phyloP scores from a whole-genome alignment of 2,329 filamentous ascomycete genomes.

The Plenodomus biglobosus region DNA sequence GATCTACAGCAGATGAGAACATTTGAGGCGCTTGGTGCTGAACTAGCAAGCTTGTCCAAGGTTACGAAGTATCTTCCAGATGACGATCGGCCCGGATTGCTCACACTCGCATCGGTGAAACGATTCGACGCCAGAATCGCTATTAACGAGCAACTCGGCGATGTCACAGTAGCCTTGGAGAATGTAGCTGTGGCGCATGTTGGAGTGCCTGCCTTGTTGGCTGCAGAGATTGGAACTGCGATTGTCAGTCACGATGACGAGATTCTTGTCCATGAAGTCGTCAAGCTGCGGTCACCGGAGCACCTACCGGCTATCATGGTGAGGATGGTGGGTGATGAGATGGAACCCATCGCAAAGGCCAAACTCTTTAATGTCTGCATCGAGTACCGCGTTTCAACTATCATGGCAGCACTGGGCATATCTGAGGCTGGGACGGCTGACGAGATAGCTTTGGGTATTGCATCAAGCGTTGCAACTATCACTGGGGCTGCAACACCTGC shows the following conservation, averaged over 20 bases:
- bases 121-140: conserved; percentile 64
- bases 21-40: conserved; percentile 72
- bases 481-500: conserved; percentile 63
- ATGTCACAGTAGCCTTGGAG: conserved; percentile 46
- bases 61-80: conserved; percentile 95
- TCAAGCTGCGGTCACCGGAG: conserved; percentile 43
- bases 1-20: conserved; percentile 66
- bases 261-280: conserved; percentile 68
- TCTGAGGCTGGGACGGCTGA: conserved; percentile 62
- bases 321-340: conserved; percentile 88
- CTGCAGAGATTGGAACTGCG: conserved; percentile 69
- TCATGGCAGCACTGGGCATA: conserved; percentile 77
- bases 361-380: conserved; percentile 80
- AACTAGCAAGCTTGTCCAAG: conserved; percentile 78
- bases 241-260: conserved; percentile 68
- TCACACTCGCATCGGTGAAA: conserved; percentile 71
- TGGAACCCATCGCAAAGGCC: conserved; percentile 85
- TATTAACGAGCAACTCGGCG: conserved; percentile 69
- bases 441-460: conserved; percentile 73
- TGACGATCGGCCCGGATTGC: conserved; percentile 85
- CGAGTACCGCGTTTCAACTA: conserved; percentile 85
- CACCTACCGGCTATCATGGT: conserved; percentile 74
- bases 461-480: conserved; percentile 76
- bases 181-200: conserved; percentile 59
- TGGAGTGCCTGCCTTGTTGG: conserved; percentile 77